Evolutionary conservation across 2,329 filamentous ascomycete genomes (phyloP).

Genomic region (Sporothrix pallida): DNA sequence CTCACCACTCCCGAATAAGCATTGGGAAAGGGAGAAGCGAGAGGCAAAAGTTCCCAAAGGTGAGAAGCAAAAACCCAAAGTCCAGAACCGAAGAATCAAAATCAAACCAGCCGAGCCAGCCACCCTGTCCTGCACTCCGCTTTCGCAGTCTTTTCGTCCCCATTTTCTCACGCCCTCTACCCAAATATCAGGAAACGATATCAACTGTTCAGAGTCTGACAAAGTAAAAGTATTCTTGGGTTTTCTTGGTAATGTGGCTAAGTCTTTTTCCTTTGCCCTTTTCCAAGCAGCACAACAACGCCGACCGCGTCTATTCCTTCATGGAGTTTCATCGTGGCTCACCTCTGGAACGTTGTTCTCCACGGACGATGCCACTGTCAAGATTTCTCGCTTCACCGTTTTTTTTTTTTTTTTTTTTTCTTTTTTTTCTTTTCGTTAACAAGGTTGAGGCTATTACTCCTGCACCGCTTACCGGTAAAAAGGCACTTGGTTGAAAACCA

Average conservation of each 20-base stretch:
- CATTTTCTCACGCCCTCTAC: not conserved
- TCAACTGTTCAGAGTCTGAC: not conserved
- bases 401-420: not conserved
- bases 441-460: not conserved
- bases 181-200: not conserved
- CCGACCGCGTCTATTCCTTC: conserved; percentile 7
- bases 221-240: conserved; percentile 3
- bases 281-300: too few species aligned
- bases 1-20: not conserved
- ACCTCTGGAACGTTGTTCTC: not conserved
- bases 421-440: not conserved
- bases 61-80: too few species aligned
- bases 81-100: not conserved
- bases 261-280: not conserved
- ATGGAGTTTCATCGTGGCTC: not conserved
- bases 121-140: not conserved
- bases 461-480: conserved; percentile 7
- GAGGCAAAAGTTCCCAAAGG: too few species aligned
- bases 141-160: not conserved
- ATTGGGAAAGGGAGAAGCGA: not conserved
- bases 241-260: conserved; percentile 18
- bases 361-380: not conserved
- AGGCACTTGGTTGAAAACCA: too few species aligned
- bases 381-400: not conserved
- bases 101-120: conserved; percentile 7